Conservation (phyloP, 495 filamentous ascomycete genomes). For the Pseudevernia furfuracea region DNA sequence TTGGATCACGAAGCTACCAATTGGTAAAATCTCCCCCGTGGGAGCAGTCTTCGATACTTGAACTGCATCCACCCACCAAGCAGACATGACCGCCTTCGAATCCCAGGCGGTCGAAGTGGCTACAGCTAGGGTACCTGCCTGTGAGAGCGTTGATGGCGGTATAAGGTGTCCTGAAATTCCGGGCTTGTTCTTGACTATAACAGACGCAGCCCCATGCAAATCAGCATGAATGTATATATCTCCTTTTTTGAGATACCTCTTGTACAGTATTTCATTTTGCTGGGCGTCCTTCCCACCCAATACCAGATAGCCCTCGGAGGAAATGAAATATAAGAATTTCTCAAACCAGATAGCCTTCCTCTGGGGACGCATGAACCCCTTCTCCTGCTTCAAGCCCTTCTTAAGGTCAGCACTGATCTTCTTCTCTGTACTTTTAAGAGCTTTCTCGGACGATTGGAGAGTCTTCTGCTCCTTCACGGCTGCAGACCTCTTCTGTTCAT, state of each 20-base stretch:
- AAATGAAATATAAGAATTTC: slow-evolving; percentile 91
- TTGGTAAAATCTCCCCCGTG: slow-evolving; percentile 68
- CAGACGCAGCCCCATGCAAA: slow-evolving; percentile 69
- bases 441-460: slow-evolving; percentile 68
- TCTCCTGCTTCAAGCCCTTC: slow-evolving; percentile 84
- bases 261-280: slow-evolving; percentile 88
- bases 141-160: slow-evolving; percentile 80
- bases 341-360: slow-evolving; percentile 88
- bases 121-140: slow-evolving; percentile 79
- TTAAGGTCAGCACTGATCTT: slow-evolving; percentile 82
- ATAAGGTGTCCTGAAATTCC: slow-evolving; percentile 72
- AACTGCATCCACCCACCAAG: slow-evolving; percentile 84
- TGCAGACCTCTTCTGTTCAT: slow-evolving; percentile 75
- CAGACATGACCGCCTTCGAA: slow-evolving; percentile 87
- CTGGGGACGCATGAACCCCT: slow-evolving; percentile 74
- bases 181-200: slow-evolving; percentile 79
- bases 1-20: slow-evolving; percentile 68
- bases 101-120: slow-evolving; percentile 87
- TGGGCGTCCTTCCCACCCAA: slow-evolving; percentile 77
- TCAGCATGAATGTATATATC: slow-evolving; percentile 92
- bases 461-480: slow-evolving; percentile 84
- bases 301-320: slow-evolving; percentile 90
- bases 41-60: slow-evolving; percentile 79
- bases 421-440: slow-evolving; percentile 78
- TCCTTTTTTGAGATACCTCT: slow-evolving; percentile 72